Evolutionary conservation across 176 grass and related monocot genomes (phyloP), one percentile per base, ranked within the genome.

Genomic region (Zoysia pacifica): DNA sequence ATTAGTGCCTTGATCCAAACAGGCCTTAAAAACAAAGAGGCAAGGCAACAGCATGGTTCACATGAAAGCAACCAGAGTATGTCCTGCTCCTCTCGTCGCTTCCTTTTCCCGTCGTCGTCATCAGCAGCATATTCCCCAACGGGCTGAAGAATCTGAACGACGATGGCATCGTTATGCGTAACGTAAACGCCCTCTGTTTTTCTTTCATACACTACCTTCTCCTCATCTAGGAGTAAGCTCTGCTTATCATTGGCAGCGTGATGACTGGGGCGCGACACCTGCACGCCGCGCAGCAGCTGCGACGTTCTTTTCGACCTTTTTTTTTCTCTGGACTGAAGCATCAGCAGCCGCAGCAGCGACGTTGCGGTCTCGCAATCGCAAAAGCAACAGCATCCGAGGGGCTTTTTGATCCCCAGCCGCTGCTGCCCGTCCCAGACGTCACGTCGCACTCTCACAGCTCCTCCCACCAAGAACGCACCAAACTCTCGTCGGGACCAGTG

Each of bases 61-160:
- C 38, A 38, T 9, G 13, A 13, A 65, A 62, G 2, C 48, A 72
- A 39, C 1, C 7, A 9, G 39, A 52, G 69, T 48, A 72, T 72
- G 52, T 72, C 52, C 48, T 72, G n/a, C n/a, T n/a, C 12, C 47
- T 35, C 19, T 7, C 5, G 5, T 49, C 7, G 4, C 46, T 8
- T 20, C 5, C 0, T 37, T 37, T 38, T 20, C 18, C 43, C n/a
- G 9, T 11, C 67, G 2, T 37, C 6, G 11, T 8, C 48, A 16
- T n/a, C n/a, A n/a, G 69, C 28, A 51, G 48, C 69, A 72, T 72
- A 72, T 52, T 52, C 68, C 46, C n/a, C 45, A n/a, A n/a, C 6
- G 5, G 11, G n/a, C 4, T 36, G 46, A 70, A 12, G 46, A 14
- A 15, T 19, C 14, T 50, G 9, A 36, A 70, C 11, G 68, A 4